phyloP scores from a whole-genome alignment of 2,329 filamentous ascomycete species.

The Daldinia sp. region DNA sequence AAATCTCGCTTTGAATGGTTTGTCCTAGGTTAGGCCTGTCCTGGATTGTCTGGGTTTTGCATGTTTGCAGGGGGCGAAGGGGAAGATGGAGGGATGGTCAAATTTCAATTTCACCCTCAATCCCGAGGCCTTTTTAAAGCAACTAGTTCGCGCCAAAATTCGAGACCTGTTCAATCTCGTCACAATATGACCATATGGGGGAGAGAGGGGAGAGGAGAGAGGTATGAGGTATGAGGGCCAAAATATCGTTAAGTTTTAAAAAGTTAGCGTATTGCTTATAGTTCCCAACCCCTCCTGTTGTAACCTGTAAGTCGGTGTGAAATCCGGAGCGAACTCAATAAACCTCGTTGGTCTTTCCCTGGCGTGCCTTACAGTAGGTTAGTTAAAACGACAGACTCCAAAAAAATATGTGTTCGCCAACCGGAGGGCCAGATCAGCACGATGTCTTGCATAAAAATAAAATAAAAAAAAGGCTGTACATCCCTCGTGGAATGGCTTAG shows the following conservation, averaged over 20 bases:
- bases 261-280: conserved; percentile 7
- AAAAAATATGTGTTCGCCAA: conserved; percentile 12
- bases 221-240: not conserved
- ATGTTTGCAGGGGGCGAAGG: too few species aligned
- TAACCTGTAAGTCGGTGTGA: too few species aligned
- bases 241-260: not conserved
- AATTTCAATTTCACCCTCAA: conserved; percentile 22
- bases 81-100: conserved; percentile 9
- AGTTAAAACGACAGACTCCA: not conserved
- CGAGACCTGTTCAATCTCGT: not conserved
- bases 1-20: too few species aligned
- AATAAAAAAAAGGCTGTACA: conserved; percentile 22
- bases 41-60: conserved; percentile 32
- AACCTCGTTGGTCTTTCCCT: not conserved
- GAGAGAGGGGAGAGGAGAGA: too few species aligned
- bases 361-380: not conserved
- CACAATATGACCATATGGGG: too few species aligned
- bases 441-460: conserved; percentile 39
- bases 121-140: too few species aligned
- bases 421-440: conserved; percentile 25
- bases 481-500: conserved; percentile 26
- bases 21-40: too few species aligned
- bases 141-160: conserved; percentile 14
- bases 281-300: too few species aligned
- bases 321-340: conserved; percentile 6